Conservation (phyloP, 495 filamentous ascomycete genomes). For the Niebla homalea region DNA sequence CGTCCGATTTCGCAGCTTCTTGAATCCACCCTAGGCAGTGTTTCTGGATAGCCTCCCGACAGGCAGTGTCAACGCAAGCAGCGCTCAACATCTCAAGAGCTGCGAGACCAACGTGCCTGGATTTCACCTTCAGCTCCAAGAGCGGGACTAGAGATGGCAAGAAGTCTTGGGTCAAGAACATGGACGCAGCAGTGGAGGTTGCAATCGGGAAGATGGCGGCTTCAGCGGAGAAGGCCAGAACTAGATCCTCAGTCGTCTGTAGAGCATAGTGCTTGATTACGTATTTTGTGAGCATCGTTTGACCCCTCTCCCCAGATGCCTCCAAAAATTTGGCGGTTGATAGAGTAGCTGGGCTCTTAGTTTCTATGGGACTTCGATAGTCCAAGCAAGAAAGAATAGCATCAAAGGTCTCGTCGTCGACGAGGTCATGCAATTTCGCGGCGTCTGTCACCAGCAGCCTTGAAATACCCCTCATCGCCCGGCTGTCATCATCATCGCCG, state of each 20-base stretch:
- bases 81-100: constrained; percentile 79
- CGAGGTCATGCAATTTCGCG: constrained; percentile 43
- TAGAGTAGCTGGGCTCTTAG: constrained; percentile 62
- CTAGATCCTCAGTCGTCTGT: constrained; percentile 43
- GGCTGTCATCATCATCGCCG: constrained; percentile 39
- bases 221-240: constrained; percentile 77
- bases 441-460: constrained; percentile 48
- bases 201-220: constrained; percentile 76
- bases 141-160: constrained; percentile 53
- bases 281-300: constrained; percentile 50
- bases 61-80: constrained; percentile 68
- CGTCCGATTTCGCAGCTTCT: constrained; percentile 56
- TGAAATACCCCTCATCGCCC: constrained; percentile 49
- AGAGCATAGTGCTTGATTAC: constrained; percentile 42
- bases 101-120: constrained; percentile 63
- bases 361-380: constrained; percentile 50
- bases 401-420: constrained; percentile 68
- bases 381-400: constrained; percentile 68
- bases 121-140: constrained; percentile 60
- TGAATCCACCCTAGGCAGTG: constrained; percentile 75
- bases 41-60: constrained; percentile 65
- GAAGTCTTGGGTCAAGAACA: constrained; percentile 82
- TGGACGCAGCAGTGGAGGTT: constrained; percentile 48
- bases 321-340: constrained; percentile 70
- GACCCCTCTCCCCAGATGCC: constrained; percentile 52